Conservation (phyloP, 2,329 filamentous ascomycete species). For the Ceratocystis eucalypticola region DNA sequence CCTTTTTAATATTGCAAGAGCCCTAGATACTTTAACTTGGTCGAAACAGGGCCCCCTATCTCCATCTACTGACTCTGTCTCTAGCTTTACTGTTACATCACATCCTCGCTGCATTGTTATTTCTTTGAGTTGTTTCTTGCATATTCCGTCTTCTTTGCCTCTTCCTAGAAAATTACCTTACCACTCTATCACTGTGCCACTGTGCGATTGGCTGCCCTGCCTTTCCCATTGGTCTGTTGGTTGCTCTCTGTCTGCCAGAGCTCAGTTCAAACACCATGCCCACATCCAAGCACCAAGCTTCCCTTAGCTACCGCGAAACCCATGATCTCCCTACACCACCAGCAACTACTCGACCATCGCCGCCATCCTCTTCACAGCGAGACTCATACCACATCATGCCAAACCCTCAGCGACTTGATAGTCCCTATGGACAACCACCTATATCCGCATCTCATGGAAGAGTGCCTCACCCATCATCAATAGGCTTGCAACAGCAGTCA, state of each 20-base stretch:
- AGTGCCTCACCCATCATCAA: slow-evolving; percentile 53
- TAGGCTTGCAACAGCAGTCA: slow-evolving; percentile 43
- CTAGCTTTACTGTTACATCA: not conserved
- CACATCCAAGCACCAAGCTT: slow-evolving; percentile 46
- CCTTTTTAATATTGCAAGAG: not conserved
- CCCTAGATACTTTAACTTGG: not conserved
- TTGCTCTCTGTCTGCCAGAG: not conserved
- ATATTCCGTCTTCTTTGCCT: slow-evolving; percentile 5
- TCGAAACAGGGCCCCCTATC: not conserved
- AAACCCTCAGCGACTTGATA: slow-evolving; percentile 32
- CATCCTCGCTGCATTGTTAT: not conserved
- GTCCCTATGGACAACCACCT: slow-evolving; percentile 31
- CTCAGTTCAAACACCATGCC: slow-evolving; percentile 38
- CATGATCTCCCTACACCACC: slow-evolving; percentile 50
- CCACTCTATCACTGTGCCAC: not conserved
- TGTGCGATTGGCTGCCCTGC: not conserved
- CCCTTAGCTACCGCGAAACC: slow-evolving; percentile 46
- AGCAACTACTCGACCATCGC: slow-evolving; percentile 41
- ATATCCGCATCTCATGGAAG: slow-evolving; percentile 60
- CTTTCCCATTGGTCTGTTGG: not conserved
- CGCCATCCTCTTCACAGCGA: slow-evolving; percentile 39
- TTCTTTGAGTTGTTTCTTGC: slow-evolving; percentile 6
- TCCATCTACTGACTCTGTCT: not conserved
- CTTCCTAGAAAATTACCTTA: not conserved
- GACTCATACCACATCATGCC: slow-evolving; percentile 33